Conservation (phyloP, 805 yeast genomes). For the Wickerhamiella kurtzmanii region DNA sequence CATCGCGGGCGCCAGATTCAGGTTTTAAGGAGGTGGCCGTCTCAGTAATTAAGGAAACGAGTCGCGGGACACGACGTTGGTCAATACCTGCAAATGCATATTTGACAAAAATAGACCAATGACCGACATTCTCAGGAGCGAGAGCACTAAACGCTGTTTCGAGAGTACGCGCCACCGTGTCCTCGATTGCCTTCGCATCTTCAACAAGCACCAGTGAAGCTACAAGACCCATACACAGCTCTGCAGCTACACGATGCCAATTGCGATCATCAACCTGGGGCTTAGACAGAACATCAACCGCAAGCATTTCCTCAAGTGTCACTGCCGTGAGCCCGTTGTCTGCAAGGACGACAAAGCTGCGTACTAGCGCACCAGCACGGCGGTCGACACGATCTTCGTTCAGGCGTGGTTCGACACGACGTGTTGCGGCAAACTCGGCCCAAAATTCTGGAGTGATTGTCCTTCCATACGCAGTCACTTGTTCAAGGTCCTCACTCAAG, state of each 20-base stretch:
- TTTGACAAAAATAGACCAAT: slow-evolving; percentile 69
- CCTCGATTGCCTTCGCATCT: slow-evolving; percentile 1
- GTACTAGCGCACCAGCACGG: slow-evolving; percentile 45
- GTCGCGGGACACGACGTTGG: slow-evolving; percentile 44
- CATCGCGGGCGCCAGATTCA: slow-evolving; percentile 50
- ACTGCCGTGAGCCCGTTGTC: slow-evolving; percentile 34
- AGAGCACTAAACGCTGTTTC: slow-evolving; percentile 42
- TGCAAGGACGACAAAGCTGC: slow-evolving; percentile 37
- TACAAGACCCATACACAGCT: slow-evolving; percentile 28
- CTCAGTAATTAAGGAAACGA: slow-evolving; percentile 34
- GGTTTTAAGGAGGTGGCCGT: slow-evolving; percentile 27
- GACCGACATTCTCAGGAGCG: slow-evolving; percentile 55
- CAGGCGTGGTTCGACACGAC: slow-evolving; percentile 40
- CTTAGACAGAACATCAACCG: slow-evolving; percentile 34
- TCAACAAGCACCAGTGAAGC: slow-evolving; percentile 7
- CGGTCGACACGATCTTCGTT: slow-evolving; percentile 55
- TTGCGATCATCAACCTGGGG: slow-evolving; percentile 54
- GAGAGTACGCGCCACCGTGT: slow-evolving; percentile 5
- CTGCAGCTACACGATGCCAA: slow-evolving; percentile 62
- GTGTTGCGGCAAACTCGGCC: slow-evolving; percentile 29
- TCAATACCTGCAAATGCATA: slow-evolving; percentile 51
- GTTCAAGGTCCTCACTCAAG: neutral
- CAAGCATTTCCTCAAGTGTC: slow-evolving; percentile 39
- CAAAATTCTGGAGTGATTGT: neutral
- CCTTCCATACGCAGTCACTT: neutral